Base-by-base conservation (phyloP, 1,284 basidiomycete species). In the Marasmius fiardii region DNA sequence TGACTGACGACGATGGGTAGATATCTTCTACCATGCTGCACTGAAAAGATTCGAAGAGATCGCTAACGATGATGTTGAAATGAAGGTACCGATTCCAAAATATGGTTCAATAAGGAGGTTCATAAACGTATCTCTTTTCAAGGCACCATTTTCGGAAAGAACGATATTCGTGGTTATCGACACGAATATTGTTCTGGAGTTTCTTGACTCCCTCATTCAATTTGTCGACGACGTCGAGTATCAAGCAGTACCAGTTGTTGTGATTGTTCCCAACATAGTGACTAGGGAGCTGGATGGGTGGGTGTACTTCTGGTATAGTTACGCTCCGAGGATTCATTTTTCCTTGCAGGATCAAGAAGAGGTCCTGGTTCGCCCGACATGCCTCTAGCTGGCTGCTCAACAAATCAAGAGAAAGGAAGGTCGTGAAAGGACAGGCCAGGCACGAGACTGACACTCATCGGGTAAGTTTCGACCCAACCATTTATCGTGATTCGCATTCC, bases 231-330 rank as follows among this genome's bases (percentile, higher is more conserved):
- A 88, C 64, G 71, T 83, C 28, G 83, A 86, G 60, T 68, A 65
- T 35, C 64, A 72, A n/a, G 60, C 58, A 1, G 61, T 83, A 23
- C 77, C 81, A 23, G 69, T 88, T 45, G 64, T 80, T 54, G 70
- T 90, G 26, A 71, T 92, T 58, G 77, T 92, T 53, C 90, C 89
- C 1, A 84, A 82, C 16, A 80, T 78, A 7, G 89, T 92, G 16
- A 75, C 91, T 54, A 76, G 81, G 52, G 89, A 92, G 67, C 77
- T 92, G 35, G 90, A 92, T 64, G 74, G 75, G 88, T 88, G 64
- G 58, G 81, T 71, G 41, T 20, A 33, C 50, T 14, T 60, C 53
- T 14, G 54, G 44, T 23, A 18, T 16, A 55, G n/a, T n/a, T n/a
- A n/a, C n/a, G n/a, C n/a, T n/a, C n/a, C n/a, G n/a, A n/a, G n/a